These are phyloP conservation scores for Laetiporus sulphureus DNA, from an alignment of 1,284 basidiomycete species.

Conservation along the genomic window DNA sequence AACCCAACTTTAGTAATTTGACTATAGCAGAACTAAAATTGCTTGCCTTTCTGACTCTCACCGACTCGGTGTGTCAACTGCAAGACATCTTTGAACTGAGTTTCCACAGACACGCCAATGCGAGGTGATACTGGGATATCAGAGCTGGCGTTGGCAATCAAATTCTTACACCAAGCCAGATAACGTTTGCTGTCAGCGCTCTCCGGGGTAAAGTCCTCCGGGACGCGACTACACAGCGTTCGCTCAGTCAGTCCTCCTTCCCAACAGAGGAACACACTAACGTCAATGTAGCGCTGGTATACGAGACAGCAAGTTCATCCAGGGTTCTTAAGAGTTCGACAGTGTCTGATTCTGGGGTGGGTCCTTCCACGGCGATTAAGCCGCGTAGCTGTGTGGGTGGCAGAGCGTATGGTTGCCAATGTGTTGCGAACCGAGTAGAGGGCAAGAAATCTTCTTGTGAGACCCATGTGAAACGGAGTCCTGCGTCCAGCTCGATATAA, in stretches of 20 bases:
- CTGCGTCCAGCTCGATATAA: conserved; percentile 1
- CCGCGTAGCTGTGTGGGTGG: conserved; percentile 1
- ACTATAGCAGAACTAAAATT: too few relatives aligned
- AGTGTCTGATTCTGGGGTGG: background rate
- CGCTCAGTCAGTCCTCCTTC: background rate
- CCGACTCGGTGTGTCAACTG: conserved; percentile 14
- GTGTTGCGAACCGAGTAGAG: conserved; percentile 2
- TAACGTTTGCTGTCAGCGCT: conserved; percentile 8
- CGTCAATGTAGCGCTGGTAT: background rate
- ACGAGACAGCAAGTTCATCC: conserved; percentile 2
- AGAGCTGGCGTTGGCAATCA: background rate
- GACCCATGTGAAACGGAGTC: conserved; percentile 5
- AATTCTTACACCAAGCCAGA: background rate
- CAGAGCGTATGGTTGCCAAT: conserved; percentile 9
- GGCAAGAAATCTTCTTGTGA: conserved; percentile 7
- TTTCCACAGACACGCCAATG: background rate
- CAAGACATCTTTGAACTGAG: conserved; percentile 7
- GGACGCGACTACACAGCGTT: background rate
- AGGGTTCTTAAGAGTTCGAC: background rate
- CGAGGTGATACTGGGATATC: background rate
- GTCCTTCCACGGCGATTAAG: background rate
- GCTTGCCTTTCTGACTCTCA: conserved; percentile 10
- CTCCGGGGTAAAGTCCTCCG: conserved; percentile 1
- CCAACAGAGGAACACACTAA: background rate
- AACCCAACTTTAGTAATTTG: too few relatives aligned